Evolutionary conservation across 2,329 filamentous ascomycete species (phyloP).

Genomic region (Aspergillus sp.): DNA sequence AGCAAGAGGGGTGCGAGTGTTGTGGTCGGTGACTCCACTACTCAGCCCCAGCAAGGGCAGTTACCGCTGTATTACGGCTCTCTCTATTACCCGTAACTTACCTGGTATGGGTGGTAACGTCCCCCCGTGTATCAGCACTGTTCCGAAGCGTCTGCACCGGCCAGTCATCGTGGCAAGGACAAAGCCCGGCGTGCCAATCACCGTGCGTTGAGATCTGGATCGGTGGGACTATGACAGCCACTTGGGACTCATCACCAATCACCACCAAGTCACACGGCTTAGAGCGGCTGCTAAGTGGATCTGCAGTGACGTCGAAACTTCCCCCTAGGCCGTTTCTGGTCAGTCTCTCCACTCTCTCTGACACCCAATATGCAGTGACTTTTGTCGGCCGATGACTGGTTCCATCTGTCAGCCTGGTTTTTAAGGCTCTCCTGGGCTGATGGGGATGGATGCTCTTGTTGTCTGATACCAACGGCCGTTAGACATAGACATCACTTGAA

Average conservation of each 20-base stretch:
- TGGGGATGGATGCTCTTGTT: background rate
- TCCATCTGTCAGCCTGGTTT: constrained; percentile 5
- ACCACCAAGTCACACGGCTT: background rate
- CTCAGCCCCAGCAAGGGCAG: constrained; percentile 6
- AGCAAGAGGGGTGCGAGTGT: constrained; percentile 26
- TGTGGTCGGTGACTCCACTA: background rate
- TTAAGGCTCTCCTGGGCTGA: constrained; percentile 5
- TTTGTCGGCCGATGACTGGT: constrained; percentile 11
- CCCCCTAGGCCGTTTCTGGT: constrained; percentile 10
- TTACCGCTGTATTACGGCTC: background rate
- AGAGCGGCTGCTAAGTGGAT: constrained; percentile 14
- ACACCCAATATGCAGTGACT: constrained; percentile 9
- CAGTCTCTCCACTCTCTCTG: constrained; percentile 6
- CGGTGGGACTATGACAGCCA: constrained; percentile 15
- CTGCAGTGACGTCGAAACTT: constrained; percentile 14
- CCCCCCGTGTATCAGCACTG: constrained; percentile 2
- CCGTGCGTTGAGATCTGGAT: background rate
- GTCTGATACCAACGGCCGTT: background rate
- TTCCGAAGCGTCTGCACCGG: constrained; percentile 10
- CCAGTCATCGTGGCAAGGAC: constrained; percentile 19
- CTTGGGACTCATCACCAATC: constrained; percentile 11
- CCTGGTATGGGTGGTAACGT: background rate
- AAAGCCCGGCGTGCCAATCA: constrained; percentile 12
- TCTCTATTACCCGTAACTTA: constrained; percentile 5
- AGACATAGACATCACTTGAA: background rate